phyloP scores from a whole-genome alignment of 225 moss, liverwort and hornwort genomes.

The Antitrichia curtipendula region DNA sequence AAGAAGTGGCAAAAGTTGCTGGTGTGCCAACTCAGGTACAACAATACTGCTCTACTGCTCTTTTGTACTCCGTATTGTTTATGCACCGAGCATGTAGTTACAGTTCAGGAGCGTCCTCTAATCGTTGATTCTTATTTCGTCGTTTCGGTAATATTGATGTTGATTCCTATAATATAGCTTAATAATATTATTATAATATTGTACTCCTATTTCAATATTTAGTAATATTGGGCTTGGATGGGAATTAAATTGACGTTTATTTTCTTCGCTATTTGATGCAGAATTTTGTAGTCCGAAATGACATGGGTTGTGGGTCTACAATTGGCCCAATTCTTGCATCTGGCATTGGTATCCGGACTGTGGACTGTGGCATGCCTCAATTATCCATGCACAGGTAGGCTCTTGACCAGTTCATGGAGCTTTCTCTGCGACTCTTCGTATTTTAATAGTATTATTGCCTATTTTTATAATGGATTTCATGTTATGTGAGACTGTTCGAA shows the following conservation, averaged over 20 bases:
- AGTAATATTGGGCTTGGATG: background rate
- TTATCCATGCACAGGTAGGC: constrained; percentile 79
- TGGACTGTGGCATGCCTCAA: constrained; percentile 84
- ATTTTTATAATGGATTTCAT: background rate
- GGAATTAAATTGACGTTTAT: background rate
- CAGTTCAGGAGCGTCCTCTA: background rate
- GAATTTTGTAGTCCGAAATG: constrained; percentile 82
- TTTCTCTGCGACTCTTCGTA: background rate
- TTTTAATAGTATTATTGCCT: background rate
- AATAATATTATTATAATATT: background rate
- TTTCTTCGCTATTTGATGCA: constrained; percentile 12
- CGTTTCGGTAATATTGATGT: background rate
- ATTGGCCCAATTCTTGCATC: constrained; percentile 86
- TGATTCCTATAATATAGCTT: background rate
- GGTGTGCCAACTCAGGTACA: constrained; percentile 75
- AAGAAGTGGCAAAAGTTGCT: constrained; percentile 67
- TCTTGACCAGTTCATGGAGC: background rate
- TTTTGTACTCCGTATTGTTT: background rate
- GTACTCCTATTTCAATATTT: background rate
- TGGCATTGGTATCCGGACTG: constrained; percentile 75
- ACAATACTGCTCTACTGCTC: background rate
- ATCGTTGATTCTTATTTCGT: background rate
- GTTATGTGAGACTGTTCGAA: background rate
- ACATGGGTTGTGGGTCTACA: constrained; percentile 91
- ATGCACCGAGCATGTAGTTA: background rate